phyloP scores from a whole-genome alignment of 2,329 filamentous ascomycete species.

The Phyllosticta citriasiana region DNA sequence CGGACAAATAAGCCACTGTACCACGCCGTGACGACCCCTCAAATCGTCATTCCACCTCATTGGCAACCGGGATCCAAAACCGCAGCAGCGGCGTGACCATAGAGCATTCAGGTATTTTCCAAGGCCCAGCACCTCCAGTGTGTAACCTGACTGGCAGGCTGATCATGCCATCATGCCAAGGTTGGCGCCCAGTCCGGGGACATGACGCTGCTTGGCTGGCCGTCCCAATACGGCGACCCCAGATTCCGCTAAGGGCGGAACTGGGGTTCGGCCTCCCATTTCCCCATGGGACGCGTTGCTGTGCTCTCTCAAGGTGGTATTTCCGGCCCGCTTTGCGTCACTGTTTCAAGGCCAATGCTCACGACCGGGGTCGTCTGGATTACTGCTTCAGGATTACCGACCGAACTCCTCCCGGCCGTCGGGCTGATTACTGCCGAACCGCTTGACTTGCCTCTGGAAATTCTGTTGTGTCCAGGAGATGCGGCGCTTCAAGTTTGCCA shows the following conservation, averaged over 20 bases:
- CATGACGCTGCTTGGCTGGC: background rate
- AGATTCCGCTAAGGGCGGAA: background rate
- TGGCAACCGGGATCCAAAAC: background rate
- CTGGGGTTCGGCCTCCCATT: background rate
- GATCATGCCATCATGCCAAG: background rate
- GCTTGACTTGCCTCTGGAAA: background rate
- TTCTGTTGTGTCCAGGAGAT: background rate
- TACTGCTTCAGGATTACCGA: background rate
- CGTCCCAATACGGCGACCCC: background rate
- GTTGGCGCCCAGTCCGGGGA: background rate
- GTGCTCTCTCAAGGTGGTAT: background rate
- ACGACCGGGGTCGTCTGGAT: background rate
- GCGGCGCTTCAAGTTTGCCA: background rate
- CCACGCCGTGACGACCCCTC: background rate
- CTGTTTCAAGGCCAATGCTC: background rate
- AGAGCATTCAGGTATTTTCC: background rate
- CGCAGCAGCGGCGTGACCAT: background rate
- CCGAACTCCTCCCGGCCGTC: background rate
- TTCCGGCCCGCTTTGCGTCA: background rate
- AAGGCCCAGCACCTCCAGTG: background rate
- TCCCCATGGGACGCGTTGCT: background rate
- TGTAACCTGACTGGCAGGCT: background rate
- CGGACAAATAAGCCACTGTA: background rate
- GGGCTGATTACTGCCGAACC: background rate
- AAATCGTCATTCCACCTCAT: background rate